A percentile compares a stretch with the other conserved stretches of the same genome.
Evolutionary conservation across 1,139 yeast genomes (phyloP).

Genomic region (Scheffersomyces parashehatae): DNA sequence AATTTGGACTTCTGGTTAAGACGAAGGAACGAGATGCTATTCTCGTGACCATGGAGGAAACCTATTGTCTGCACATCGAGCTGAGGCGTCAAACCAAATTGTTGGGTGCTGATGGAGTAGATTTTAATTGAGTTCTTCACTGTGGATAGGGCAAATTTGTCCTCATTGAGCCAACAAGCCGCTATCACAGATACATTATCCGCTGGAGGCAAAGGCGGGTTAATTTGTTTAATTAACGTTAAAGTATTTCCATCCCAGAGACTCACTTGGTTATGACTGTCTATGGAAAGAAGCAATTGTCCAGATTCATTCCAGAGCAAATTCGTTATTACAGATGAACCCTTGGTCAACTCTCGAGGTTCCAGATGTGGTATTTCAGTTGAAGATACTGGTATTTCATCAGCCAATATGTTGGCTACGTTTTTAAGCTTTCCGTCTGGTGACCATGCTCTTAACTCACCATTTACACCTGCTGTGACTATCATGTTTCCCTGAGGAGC

Average conservation of each 20-base stretch:
- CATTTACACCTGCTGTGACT: conserved; percentile 59
- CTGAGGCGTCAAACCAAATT: conserved; percentile 12
- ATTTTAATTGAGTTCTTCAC: conserved; percentile 57
- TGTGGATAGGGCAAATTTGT: conserved; percentile 65
- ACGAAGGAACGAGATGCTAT: conserved; percentile 55
- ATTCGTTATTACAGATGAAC: conserved; percentile 12
- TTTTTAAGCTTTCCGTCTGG: conserved; percentile 64
- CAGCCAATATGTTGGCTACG: conserved; percentile 33
- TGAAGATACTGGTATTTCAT: conserved; percentile 6
- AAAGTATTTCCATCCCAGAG: conserved; percentile 43
- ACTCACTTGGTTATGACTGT: conserved; percentile 31
- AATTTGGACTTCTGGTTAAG: conserved; percentile 55
- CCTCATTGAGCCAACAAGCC: conserved; percentile 71
- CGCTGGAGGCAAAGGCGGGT: conserved; percentile 10
- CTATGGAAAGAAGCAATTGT: conserved; percentile 35
- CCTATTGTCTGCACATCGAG: conserved; percentile 50
- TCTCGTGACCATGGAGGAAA: conserved; percentile 66
- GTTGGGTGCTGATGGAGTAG: conserved; percentile 41
- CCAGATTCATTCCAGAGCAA: conserved; percentile 41
- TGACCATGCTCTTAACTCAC: conserved; percentile 71
- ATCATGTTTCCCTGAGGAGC: conserved; percentile 59
- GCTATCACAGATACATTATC: conserved; percentile 10
- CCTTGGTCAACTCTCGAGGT: conserved; percentile 1
- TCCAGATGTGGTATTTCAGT: background rate
- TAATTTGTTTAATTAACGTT: conserved; percentile 30